Evolutionary conservation across 306 rosid genomes (phyloP).

Genomic region (Prinsepia uniflora): DNA sequence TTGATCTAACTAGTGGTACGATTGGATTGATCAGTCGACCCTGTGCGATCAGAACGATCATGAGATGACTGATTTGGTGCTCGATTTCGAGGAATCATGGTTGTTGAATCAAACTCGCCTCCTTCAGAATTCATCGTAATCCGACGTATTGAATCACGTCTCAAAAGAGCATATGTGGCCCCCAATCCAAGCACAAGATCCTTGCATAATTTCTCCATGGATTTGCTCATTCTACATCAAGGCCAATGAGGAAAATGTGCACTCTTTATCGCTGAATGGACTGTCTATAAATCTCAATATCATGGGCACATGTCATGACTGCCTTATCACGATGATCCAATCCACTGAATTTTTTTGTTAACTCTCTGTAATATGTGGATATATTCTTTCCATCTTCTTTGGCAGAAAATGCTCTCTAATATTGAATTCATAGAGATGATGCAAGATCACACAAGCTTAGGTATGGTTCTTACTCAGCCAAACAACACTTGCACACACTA

Average conservation of each 20-base stretch:
- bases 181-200: background rate
- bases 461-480: no score
- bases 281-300: background rate
- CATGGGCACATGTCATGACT: background rate
- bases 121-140: background rate
- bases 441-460: no score
- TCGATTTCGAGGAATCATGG: background rate
- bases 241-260: background rate
- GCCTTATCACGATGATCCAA: background rate
- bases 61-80: no score
- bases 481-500: no score
- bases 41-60: no score
- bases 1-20: no score
- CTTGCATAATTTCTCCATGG: background rate
- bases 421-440: no score
- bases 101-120: background rate
- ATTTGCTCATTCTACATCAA: background rate
- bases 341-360: background rate
- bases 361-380: background rate
- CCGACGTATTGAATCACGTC: no score
- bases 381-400: no score
- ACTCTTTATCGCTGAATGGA: background rate
- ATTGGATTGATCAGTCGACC: no score
- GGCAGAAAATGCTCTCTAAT: background rate
- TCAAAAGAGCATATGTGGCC: background rate